Conservation (phyloP, 495 filamentous ascomycete genomes). For the Massariosphaeria phaeospora region DNA sequence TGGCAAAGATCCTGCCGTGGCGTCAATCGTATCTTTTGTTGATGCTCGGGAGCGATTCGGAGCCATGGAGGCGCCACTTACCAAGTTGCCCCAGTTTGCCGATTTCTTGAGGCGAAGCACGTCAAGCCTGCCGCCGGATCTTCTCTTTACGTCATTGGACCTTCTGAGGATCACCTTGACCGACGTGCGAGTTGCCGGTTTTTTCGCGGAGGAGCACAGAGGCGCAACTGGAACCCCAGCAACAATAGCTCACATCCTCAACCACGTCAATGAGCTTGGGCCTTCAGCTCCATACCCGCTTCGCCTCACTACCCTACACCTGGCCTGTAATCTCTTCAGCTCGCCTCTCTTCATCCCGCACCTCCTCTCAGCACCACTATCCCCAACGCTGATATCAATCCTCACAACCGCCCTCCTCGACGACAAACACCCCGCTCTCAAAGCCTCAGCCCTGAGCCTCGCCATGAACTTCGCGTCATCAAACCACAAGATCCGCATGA, state of each 20-base stretch:
- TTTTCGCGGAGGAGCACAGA: constrained; percentile 68
- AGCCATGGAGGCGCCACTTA: constrained; percentile 57
- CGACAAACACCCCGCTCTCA: constrained; percentile 47
- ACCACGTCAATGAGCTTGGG: constrained; percentile 48
- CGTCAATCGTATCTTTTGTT: constrained; percentile 42
- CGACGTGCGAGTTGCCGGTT: constrained; percentile 80
- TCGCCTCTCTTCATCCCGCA: constrained; percentile 43
- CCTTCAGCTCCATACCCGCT: constrained; percentile 66
- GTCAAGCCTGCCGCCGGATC: constrained; percentile 50
- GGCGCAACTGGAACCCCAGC: constrained; percentile 39
- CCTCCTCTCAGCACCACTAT: constrained; percentile 37
- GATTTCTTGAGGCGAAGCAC: constrained; percentile 50
- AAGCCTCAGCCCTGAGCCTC: constrained; percentile 76
- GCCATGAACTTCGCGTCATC: constrained; percentile 73
- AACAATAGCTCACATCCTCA: constrained; percentile 61
- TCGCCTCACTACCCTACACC: constrained; percentile 69
- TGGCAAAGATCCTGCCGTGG: constrained; percentile 49
- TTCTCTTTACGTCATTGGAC: constrained; percentile 74
- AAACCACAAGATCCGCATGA: constrained; percentile 60
- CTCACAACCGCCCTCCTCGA: constrained; percentile 54
- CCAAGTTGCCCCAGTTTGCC: constrained; percentile 52
- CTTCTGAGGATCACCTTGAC: constrained; percentile 70
- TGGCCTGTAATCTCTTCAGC: constrained; percentile 60
- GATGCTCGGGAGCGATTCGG: constrained; percentile 47
- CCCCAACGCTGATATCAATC: constrained; percentile 44